Conservation (phyloP, 2,329 filamentous ascomycete genomes). For the Cercospora nicotianae region DNA sequence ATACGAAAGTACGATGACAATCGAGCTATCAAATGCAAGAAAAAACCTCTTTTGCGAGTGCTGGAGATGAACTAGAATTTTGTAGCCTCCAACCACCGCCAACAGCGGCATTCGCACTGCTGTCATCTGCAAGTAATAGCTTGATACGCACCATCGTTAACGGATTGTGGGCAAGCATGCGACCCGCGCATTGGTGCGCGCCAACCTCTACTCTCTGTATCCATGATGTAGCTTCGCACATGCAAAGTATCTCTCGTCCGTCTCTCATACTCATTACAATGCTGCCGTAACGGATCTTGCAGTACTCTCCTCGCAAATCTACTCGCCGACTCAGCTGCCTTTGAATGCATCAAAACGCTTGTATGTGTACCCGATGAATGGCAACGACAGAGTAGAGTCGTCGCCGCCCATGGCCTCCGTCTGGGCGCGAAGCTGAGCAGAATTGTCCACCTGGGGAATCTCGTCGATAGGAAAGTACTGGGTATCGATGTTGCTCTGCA, state of each 20-base stretch:
- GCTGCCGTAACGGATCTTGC: background rate
- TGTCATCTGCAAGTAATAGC: background rate
- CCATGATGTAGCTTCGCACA: slow-evolving; percentile 3
- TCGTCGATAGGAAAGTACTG: slow-evolving; percentile 99
- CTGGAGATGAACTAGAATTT: background rate
- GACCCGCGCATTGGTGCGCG: slow-evolving; percentile 7
- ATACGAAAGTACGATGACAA: background rate
- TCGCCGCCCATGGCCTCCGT: slow-evolving; percentile 73
- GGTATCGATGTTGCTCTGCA: slow-evolving; percentile 91
- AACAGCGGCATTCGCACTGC: background rate
- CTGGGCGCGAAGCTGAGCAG: slow-evolving; percentile 80
- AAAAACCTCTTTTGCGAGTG: background rate
- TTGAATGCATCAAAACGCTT: slow-evolving; percentile 83
- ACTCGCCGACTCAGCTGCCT: slow-evolving; percentile 31
- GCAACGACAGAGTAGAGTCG: slow-evolving; percentile 90
- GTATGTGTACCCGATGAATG: slow-evolving; percentile 95
- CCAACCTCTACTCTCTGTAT: background rate
- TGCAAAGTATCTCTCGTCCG: slow-evolving; percentile 2
- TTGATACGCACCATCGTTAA: background rate
- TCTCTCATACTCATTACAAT: slow-evolving; percentile 2
- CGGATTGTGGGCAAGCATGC: background rate
- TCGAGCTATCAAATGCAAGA: background rate
- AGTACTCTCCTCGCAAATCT: background rate
- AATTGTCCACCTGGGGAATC: slow-evolving; percentile 94
- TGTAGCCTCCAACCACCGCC: background rate